A percentile compares a stretch with the other conserved stretches of the same genome.
These are phyloP conservation scores for Peziza echinospora DNA, from an alignment of 495 filamentous ascomycete species.

Conservation along the genomic window DNA sequence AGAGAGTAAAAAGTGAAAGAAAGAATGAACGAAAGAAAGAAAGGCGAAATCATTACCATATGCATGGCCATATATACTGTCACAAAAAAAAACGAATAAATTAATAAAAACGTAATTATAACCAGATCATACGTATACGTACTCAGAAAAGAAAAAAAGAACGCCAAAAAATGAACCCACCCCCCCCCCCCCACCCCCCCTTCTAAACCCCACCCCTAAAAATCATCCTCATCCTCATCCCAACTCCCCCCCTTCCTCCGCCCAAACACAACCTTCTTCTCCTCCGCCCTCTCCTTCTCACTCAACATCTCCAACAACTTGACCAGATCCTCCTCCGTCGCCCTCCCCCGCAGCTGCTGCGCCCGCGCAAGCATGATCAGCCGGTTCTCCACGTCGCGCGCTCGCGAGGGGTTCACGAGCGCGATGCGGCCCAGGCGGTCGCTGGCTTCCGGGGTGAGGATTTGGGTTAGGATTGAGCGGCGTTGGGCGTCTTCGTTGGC, in stretches of 20 bases:
- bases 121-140: too few species aligned
- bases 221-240: constrained; percentile 66
- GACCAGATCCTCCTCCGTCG: constrained; percentile 84
- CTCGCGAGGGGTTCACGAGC: constrained; percentile 82
- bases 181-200: not conserved
- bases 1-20: too few species aligned
- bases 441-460: constrained; percentile 80
- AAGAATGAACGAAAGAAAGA: too few species aligned
- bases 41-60: too few species aligned
- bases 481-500: constrained; percentile 35
- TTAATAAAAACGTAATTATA: too few species aligned
- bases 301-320: constrained; percentile 65
- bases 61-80: too few species aligned
- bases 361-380: constrained; percentile 76
- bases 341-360: constrained; percentile 67
- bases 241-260: constrained; percentile 57
- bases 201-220: not conserved
- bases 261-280: constrained; percentile 64
- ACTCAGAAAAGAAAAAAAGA: not conserved
- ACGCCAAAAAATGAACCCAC: not conserved
- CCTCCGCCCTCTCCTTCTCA: constrained; percentile 37
- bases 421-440: constrained; percentile 88
- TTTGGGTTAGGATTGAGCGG: constrained; percentile 64
- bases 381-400: constrained; percentile 73
- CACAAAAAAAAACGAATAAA: too few species aligned